Conservation (phyloP, 179 eudicot genomes). For the Dionaea muscipula region DNA sequence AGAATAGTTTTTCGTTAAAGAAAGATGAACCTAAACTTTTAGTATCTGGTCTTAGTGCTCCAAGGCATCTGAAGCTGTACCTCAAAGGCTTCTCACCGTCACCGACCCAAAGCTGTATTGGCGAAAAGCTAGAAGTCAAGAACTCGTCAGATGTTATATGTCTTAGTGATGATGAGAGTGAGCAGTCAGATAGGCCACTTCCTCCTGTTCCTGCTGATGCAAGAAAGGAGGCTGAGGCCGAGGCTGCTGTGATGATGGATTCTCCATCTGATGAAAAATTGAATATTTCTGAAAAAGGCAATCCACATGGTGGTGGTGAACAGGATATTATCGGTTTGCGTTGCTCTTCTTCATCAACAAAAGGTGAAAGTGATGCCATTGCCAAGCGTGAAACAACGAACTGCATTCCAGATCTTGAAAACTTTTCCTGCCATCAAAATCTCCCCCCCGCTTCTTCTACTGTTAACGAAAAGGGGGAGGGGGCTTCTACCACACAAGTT, state of each 20-base stretch:
- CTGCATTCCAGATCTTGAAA: slow-evolving; percentile 20
- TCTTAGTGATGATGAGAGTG: slow-evolving; percentile 80
- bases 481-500: slow-evolving; percentile 27
- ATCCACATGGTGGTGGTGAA: slow-evolving; percentile 15
- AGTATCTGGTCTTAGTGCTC: slow-evolving; percentile 10
- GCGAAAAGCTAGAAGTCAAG: slow-evolving; percentile 20
- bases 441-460: slow-evolving; percentile 19
- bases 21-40: slow-evolving; percentile 18
- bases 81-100: slow-evolving; percentile 13
- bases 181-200: slow-evolving; percentile 24
- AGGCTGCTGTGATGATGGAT: too few species aligned
- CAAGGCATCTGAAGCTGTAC: slow-evolving; percentile 15
- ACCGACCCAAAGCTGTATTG: slow-evolving; percentile 13
- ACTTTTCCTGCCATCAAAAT: slow-evolving; percentile 20
- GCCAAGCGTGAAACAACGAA: slow-evolving; percentile 22
- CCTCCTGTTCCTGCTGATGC: too few species aligned
- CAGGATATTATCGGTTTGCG: slow-evolving; percentile 26
- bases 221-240: too few species aligned
- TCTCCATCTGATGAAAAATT: too few species aligned
- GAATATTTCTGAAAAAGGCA: slow-evolving; percentile 29
- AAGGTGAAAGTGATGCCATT: slow-evolving; percentile 23
- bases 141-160: slow-evolving; percentile 42
- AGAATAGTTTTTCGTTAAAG: slow-evolving; percentile 11
- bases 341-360: slow-evolving; percentile 24
- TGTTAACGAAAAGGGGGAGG: slow-evolving; percentile 23